Percentiles rank a stretch among this genome's conserved stretches.
Conservation (phyloP, 2,329 filamentous ascomycete genomes). For the Colletotrichum ledebouriae region DNA sequence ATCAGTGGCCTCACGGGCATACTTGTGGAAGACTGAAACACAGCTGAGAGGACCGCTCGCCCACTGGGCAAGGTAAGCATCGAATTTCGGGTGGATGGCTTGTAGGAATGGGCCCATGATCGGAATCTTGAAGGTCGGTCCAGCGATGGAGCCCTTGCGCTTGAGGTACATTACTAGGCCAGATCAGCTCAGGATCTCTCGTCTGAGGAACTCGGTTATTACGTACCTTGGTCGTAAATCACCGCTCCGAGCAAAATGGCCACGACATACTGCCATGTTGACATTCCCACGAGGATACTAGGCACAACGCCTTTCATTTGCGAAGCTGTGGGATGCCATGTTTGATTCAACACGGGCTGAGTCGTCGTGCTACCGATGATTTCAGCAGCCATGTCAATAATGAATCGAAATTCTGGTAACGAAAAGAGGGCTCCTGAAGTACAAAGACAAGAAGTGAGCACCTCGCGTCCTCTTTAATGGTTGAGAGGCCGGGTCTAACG, state of each 20-base stretch:
- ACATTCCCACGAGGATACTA: constrained; percentile 39
- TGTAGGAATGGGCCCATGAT: constrained; percentile 83
- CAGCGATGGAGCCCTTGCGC: constrained; percentile 73
- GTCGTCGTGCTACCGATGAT: not conserved
- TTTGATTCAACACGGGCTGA: constrained; percentile 14
- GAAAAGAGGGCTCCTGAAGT: too few relatives aligned
- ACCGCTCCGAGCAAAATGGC: constrained; percentile 51
- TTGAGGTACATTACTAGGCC: constrained; percentile 69
- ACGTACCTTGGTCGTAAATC: constrained; percentile 55
- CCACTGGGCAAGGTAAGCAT: constrained; percentile 82
- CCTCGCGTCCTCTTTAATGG: too few relatives aligned
- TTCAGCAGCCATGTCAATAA: constrained; percentile 4
- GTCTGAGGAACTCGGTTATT: not conserved
- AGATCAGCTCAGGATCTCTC: not conserved
- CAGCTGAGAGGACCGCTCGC: constrained; percentile 83
- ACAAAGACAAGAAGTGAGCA: too few relatives aligned
- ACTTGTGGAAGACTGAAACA: constrained; percentile 90
- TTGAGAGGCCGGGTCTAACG: too few relatives aligned
- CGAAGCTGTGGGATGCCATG: constrained; percentile 21
- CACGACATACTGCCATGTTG: constrained; percentile 50
- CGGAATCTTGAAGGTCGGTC: constrained; percentile 73
- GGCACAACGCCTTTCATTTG: constrained; percentile 7
- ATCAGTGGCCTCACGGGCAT: constrained; percentile 42
- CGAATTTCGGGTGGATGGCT: constrained; percentile 80
- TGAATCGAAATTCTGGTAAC: too few relatives aligned